phyloP scores from a whole-genome alignment of 495 filamentous ascomycete species.

The Penicillium silybi region DNA sequence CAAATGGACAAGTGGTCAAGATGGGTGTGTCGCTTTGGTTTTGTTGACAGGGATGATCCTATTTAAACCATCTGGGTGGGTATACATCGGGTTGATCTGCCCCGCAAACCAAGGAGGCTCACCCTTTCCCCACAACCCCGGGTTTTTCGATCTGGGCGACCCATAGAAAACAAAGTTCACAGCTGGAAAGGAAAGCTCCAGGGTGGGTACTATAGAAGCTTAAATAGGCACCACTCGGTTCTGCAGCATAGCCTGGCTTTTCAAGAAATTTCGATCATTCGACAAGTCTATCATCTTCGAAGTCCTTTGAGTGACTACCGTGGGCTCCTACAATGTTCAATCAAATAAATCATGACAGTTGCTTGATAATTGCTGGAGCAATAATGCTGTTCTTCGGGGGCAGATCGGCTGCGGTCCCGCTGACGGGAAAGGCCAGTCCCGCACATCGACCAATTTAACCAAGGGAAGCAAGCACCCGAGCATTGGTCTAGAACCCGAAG shows the following conservation, averaged over 20 bases:
- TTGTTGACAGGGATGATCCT: background rate
- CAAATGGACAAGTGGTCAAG: conserved; percentile 9
- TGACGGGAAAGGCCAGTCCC: background rate
- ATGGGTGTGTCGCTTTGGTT: conserved; percentile 5
- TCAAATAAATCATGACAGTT: background rate
- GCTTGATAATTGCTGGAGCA: background rate
- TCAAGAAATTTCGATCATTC: too few relatives aligned
- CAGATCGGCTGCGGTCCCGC: background rate
- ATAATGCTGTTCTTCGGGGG: background rate
- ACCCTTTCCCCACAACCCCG: background rate
- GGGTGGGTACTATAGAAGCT: background rate
- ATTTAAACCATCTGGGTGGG: background rate
- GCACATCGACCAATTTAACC: background rate
- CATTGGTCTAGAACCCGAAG: background rate
- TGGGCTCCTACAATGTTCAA: background rate
- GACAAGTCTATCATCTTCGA: background rate
- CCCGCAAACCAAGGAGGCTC: background rate
- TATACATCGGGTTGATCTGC: background rate
- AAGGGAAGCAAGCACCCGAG: background rate
- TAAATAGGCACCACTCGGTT: background rate
- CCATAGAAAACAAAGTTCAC: too few relatives aligned
- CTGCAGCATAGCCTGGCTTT: background rate
- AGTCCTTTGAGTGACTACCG: too few relatives aligned
- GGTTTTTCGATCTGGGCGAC: background rate
- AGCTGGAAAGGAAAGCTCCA: background rate